These are phyloP conservation scores for Spizellomyces sp. DNA, from an alignment of 192 early-diverging fungal genomes.

Conservation along the genomic window DNA sequence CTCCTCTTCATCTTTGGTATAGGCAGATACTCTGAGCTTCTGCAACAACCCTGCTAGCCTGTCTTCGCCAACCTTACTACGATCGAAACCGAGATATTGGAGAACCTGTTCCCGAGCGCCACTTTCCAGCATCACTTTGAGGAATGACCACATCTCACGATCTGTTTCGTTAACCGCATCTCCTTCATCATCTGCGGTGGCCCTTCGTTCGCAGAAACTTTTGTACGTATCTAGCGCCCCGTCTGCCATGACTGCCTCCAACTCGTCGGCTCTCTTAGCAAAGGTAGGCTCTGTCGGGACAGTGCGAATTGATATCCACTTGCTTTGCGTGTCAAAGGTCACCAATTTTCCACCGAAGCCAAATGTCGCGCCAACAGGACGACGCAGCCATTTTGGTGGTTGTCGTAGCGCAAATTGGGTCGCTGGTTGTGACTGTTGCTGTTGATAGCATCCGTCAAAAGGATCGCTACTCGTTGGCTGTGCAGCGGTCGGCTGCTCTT, in stretches of 20 bases:
- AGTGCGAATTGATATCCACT: slow-evolving; percentile 59
- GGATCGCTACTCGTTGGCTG: slow-evolving; percentile 64
- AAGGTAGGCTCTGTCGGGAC: slow-evolving; percentile 78
- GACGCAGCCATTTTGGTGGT: slow-evolving; percentile 93
- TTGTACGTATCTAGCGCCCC: slow-evolving; percentile 32
- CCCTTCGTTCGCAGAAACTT: slow-evolving; percentile 43
- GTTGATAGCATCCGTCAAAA: slow-evolving; percentile 58
- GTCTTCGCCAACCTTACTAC: slow-evolving; percentile 62
- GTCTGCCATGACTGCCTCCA: slow-evolving; percentile 68
- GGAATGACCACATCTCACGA: slow-evolving; percentile 72
- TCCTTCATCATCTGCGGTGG: slow-evolving; percentile 16
- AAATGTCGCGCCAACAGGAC: slow-evolving; percentile 84
- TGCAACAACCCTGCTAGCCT: slow-evolving; percentile 56
- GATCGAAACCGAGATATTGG: slow-evolving; percentile 88
- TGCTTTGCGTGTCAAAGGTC: slow-evolving; percentile 58
- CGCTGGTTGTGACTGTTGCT: slow-evolving; percentile 7
- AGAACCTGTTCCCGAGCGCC: slow-evolving; percentile 80
- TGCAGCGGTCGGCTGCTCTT: slow-evolving; percentile 29
- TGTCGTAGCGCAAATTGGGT: slow-evolving; percentile 48
- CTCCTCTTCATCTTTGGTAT: slow-evolving; percentile 10
- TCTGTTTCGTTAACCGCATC: slow-evolving; percentile 40
- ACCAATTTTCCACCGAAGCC: slow-evolving; percentile 91
- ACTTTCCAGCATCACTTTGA: slow-evolving; percentile 80
- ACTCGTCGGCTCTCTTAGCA: slow-evolving; percentile 65
- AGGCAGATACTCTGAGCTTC: slow-evolving; percentile 41